Evolutionary conservation across 1,284 basidiomycete genomes (phyloP), one percentile per base, ranked within the genome.

Genomic region (Irpex lacteus): DNA sequence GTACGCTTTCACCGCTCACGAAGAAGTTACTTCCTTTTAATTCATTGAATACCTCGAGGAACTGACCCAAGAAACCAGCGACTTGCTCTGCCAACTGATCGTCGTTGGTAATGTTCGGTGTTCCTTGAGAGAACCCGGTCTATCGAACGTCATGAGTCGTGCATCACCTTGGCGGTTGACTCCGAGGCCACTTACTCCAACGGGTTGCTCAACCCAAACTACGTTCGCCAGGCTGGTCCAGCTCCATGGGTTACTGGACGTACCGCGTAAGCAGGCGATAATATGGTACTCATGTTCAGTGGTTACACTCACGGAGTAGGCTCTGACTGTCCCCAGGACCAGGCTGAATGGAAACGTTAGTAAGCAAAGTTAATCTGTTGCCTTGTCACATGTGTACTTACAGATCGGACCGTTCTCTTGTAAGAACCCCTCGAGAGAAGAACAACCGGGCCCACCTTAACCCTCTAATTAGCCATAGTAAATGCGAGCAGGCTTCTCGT

Each of bases 241-340:
- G 26, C 72, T 72, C 67, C 68, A 77, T 6, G 66, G 73, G 53
- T 77, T 77, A 1, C 75, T 76, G 40, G 4, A 49, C 32, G 32
- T 34, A 50, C n/a, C 19, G 2, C 11, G 19, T 4, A 11, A n/a
- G 15, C 50, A 38, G 15, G 6, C 6, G 37, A 40, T 6, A n/a
- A 47, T 0, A 37, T 47, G 3, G 40, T 7, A 18, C 15, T 6
- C 13, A 26, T 5, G 18, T 59, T 63, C 55, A 52, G 3, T 1
- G 8, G 6, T 4, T 5, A 36, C 36, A 67, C 76, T 53, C 67
- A 80, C 78, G 76, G 77, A 5, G 81, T 83, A 18, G 83, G 83
- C 64, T 75, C 78, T 1, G 83, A 68, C 70, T 85, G 84, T 38
- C 84, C 84, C 83, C 82, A 85, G 15, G 81, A 82, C 83, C 83